Base-by-base conservation (phyloP, 192 early-diverging fungal species). In the Pilobolus umbonatus region DNA sequence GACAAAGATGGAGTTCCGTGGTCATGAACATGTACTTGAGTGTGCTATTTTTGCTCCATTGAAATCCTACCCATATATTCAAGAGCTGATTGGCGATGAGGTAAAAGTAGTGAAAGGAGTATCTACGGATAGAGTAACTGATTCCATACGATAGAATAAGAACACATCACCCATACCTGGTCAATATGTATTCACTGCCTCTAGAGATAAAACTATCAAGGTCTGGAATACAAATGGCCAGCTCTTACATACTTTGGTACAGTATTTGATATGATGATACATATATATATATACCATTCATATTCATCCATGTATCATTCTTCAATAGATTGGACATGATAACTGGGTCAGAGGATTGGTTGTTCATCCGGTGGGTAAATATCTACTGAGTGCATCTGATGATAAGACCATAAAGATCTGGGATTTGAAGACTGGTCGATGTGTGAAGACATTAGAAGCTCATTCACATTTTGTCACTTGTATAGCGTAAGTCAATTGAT, bases 1-100 rank as follows among this genome's bases (percentile, higher is more conserved):
- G 49, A 80, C 76, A 60, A 85, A 87, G 61, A 76, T 70, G 55
- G 89, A 92, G 52, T 75, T 95, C 65, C 75, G 88, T 30, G 94
- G 91, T 26, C 95, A 98, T 68, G 90, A 90, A 19, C 91, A 98
- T 64, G 93, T 96, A 19, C 85, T 98, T 19, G 95, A 98, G 61
- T 90, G 86, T 45, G 84, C 91, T 0, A 80, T 79, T 15, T 97
- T 95, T 76, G 92, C 86, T 25, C 95, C 95, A 9, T 54, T 70
- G 21, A 73, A 55, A 28, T 75, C 87, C 8, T 81, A 86, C 53
- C 71, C 82, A 15, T 75, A 62, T 44, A 76, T 94, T 47, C 79
- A 83, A 24, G 84, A 87, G 31, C 69, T 96, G 35, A 73, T 80
- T 35, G 92, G 87, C 9, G 73, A 83, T 31, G 73, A 79, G 42